Conservation (phyloP, 108 stramenopile genomes). For the Cyclotella atomus region DNA sequence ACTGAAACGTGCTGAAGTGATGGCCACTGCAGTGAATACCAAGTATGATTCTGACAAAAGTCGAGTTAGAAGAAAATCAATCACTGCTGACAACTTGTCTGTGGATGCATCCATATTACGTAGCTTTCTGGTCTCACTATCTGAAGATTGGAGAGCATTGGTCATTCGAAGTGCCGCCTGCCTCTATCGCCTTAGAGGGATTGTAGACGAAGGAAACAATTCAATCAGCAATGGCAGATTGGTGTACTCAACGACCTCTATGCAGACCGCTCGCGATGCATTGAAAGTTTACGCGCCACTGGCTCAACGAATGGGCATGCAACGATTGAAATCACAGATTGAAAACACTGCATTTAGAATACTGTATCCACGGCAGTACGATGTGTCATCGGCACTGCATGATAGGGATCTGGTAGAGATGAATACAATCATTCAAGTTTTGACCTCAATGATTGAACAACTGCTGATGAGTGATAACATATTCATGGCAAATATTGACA, state of each 20-base stretch:
- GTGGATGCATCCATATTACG: constrained; percentile 52
- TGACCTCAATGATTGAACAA: constrained; percentile 53
- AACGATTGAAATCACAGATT: constrained; percentile 64
- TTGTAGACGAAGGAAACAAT: constrained; percentile 20
- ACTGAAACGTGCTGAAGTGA: constrained; percentile 73
- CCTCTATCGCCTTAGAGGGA: constrained; percentile 73
- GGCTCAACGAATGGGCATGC: constrained; percentile 75
- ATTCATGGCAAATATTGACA: constrained; percentile 55
- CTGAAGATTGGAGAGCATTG: constrained; percentile 80
- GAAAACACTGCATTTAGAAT: constrained; percentile 77
- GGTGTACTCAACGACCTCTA: constrained; percentile 27
- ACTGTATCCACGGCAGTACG: constrained; percentile 76
- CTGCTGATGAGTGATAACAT: constrained; percentile 55
- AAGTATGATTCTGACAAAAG: not conserved
- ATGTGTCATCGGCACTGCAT: constrained; percentile 63
- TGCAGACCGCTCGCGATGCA: constrained; percentile 59
- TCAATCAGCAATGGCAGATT: not conserved
- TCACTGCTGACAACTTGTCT: not conserved
- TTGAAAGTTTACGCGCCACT: constrained; percentile 69
- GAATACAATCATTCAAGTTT: constrained; percentile 50
- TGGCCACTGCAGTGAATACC: constrained; percentile 46
- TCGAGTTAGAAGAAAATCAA: not conserved
- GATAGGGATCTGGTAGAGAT: constrained; percentile 57
- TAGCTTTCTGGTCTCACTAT: constrained; percentile 61
- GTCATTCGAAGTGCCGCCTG: constrained; percentile 78